These are phyloP conservation scores for Tanozyma kutaoensis DNA, from an alignment of 805 yeast genomes.

Conservation along the genomic window DNA sequence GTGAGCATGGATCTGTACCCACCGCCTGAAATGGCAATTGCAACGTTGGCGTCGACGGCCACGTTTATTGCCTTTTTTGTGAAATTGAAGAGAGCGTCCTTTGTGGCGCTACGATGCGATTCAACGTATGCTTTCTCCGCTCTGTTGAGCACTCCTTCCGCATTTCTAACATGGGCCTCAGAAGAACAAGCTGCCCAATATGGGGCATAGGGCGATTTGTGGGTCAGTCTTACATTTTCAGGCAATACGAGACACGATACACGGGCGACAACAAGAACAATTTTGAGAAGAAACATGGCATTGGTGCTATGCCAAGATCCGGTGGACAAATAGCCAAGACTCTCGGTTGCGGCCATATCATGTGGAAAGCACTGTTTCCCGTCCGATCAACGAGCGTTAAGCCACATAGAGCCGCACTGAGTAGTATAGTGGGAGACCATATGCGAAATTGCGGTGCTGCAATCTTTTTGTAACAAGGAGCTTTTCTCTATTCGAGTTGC, in stretches of 20 bases:
- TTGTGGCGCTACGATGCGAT: neutral
- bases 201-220: too few relatives aligned
- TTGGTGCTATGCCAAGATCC: too few relatives aligned
- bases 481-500: neutral
- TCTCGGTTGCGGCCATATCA: too few relatives aligned
- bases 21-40: neutral
- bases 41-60: neutral
- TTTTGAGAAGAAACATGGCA: too few relatives aligned
- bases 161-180: neutral
- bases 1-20: constrained; percentile 5
- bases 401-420: neutral
- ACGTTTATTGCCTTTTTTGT: neutral
- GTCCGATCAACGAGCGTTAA: neutral
- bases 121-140: neutral
- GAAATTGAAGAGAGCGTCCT: neutral
- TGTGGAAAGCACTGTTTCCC: neutral
- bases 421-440: neutral
- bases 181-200: neutral
- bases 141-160: neutral
- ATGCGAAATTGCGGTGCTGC: too few relatives aligned
- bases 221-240: too few relatives aligned
- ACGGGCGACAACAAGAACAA: too few relatives aligned
- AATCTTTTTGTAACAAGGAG: neutral
- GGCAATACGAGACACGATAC: too few relatives aligned
- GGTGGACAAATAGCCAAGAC: too few relatives aligned